These are phyloP conservation scores for Xerocomus brunneocitrinus DNA, from an alignment of 768 basidiomycete species.

Conservation along the genomic window DNA sequence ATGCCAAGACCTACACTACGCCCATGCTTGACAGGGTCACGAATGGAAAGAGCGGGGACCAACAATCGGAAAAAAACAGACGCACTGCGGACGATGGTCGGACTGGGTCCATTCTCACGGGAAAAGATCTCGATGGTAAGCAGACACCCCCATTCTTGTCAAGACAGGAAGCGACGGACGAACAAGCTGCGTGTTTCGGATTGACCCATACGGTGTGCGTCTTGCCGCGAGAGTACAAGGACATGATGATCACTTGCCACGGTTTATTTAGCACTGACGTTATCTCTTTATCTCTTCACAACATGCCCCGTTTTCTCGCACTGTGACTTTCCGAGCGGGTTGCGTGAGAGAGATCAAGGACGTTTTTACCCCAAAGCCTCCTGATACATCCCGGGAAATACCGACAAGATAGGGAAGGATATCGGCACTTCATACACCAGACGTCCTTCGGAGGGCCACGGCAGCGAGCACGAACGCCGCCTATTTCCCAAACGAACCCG, in stretches of 20 bases:
- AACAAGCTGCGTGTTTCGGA: no score
- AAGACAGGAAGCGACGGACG: no score
- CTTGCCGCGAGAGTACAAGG: not conserved
- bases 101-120: not conserved
- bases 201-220: no score
- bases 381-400: not conserved
- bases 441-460: not conserved
- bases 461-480: not conserved
- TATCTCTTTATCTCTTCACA: not conserved
- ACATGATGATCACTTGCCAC: not conserved
- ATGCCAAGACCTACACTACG: not conserved
- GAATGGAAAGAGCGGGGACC: not conserved
- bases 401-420: not conserved
- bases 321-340: not conserved
- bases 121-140: not conserved
- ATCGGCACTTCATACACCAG: not conserved
- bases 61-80: not conserved
- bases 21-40: not conserved
- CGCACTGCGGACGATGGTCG: not conserved
- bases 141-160: not conserved
- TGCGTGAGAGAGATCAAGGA: not conserved
- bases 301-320: not conserved
- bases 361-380: conserved; percentile 1
- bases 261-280: not conserved
- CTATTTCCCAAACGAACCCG: not conserved